Evolutionary conservation across 2,329 filamentous ascomycete species (phyloP).

Genomic region (Ophiostoma pallidulum): DNA sequence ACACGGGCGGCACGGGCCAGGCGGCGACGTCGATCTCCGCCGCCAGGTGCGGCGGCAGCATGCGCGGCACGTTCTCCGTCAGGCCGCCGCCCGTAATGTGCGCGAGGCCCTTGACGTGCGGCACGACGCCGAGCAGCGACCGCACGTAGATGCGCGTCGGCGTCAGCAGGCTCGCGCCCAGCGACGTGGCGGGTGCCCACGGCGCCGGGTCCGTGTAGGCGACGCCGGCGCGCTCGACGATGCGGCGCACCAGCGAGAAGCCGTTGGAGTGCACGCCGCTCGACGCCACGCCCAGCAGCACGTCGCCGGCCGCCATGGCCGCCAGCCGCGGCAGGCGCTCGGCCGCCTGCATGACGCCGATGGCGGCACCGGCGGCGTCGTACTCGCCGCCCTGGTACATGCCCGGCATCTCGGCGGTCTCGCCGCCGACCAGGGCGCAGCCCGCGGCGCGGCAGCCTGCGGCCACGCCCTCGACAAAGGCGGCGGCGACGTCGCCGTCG

Average conservation of each 20-base stretch:
- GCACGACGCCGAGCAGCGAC: slow-evolving; percentile 54
- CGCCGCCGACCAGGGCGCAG: slow-evolving; percentile 89
- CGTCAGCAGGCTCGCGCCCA: slow-evolving; percentile 73
- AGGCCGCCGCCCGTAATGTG: slow-evolving; percentile 96
- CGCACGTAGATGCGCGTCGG: slow-evolving; percentile 94
- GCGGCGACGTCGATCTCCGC: slow-evolving; percentile 69
- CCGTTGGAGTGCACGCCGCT: slow-evolving; percentile 92
- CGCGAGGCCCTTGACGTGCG: slow-evolving; percentile 78
- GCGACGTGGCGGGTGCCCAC: slow-evolving; percentile 53
- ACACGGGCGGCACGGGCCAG: slow-evolving; percentile 71
- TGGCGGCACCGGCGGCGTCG: slow-evolving; percentile 82
- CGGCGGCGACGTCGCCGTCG: slow-evolving; percentile 63
- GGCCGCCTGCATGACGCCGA: slow-evolving; percentile 66
- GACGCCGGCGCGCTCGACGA: slow-evolving; percentile 65
- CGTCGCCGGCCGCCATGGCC: slow-evolving; percentile 71
- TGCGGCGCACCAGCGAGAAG: slow-evolving; percentile 90
- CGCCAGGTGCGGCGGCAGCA: slow-evolving; percentile 69
- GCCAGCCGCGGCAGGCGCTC: slow-evolving; percentile 65
- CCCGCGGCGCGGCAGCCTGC: slow-evolving; percentile 75
- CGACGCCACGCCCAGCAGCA: slow-evolving; percentile 77
- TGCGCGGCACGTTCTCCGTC: slow-evolving; percentile 86
- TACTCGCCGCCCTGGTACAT: slow-evolving; percentile 86
- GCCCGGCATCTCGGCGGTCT: slow-evolving; percentile 97
- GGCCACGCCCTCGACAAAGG: slow-evolving; percentile 88
- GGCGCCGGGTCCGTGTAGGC: slow-evolving; percentile 64